Evolutionary conservation across 176 grass and related monocot genomes (phyloP), one percentile per base, ranked within the genome.

Genomic region (Musa beccarii): DNA sequence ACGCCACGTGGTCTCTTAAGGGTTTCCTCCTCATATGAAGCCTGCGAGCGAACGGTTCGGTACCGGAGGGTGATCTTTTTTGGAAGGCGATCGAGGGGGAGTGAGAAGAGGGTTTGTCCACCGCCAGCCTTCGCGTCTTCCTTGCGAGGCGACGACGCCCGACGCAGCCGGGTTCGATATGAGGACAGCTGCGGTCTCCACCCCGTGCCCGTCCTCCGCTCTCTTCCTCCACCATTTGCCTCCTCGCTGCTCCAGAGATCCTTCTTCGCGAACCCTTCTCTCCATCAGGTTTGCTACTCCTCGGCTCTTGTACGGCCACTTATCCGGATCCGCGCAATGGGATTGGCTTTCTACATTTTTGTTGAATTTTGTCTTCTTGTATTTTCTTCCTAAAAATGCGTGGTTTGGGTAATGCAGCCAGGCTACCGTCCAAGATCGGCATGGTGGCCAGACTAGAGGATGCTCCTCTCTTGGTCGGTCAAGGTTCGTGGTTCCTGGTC

Each of bases 191-290:
- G 59, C 59, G 11, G 21, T 77, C 49, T 23, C 61, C 61, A 26
- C n/a, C 19, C n/a, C 75, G 10, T 77, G 59, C 43, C 49, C 75
- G 19, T 66, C 75, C 49, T 77, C 43, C 20, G 19, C 75, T 49
- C 15, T 59, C 49, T 24, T 51, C 61, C 75, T 10, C 26, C 28
- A 4, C 16, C 14, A 51, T 70, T 70, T 70, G 8, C 49, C 68
- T 23, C 59, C 10, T 51, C 75, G 28, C 10, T 77, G 2, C 75
- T 53, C 19, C 61, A 23, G 3, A 15, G 59, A 26, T 63, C 75
- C 29, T 59, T 52, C 59, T 24, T n/a, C 20, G 9, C 75, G 11
- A 49, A 11, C 59, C 49, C 49, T 19, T 25, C 7, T 77, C 21
- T 22, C 4, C 61, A 10, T 77, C 11, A 77, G 75, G 75, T 77